Conservation (phyloP, 192 early-diverging fungal species). For the Polychytrium aggregatum region DNA sequence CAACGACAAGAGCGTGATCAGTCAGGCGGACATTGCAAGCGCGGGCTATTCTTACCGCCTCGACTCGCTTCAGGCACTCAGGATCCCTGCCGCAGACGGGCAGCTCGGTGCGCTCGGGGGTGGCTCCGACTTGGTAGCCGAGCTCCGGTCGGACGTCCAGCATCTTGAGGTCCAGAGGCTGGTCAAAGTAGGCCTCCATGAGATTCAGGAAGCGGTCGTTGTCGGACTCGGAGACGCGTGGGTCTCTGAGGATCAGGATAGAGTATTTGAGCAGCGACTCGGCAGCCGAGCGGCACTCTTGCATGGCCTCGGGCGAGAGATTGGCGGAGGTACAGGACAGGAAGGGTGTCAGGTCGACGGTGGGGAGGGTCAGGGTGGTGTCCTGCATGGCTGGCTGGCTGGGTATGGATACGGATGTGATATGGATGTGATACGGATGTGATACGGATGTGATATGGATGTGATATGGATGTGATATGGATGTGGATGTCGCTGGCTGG, state of each 20-base stretch:
- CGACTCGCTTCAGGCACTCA: slow-evolving; percentile 43
- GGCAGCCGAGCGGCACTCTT: too few species aligned
- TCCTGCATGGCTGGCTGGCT: too few species aligned
- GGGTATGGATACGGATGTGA: too few species aligned
- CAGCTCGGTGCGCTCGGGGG: slow-evolving; percentile 56
- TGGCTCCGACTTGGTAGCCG: slow-evolving; percentile 42
- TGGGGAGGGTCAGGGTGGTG: slow-evolving; percentile 16
- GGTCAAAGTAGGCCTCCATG: slow-evolving; percentile 61
- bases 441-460: too few species aligned
- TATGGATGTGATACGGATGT: too few species aligned
- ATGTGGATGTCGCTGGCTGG: too few species aligned
- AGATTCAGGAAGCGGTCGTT: slow-evolving; percentile 43
- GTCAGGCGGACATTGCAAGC: too few species aligned
- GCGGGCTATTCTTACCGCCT: slow-evolving; percentile 6
- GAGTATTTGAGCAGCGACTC: slow-evolving; percentile 51
- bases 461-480: too few species aligned
- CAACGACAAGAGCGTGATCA: too few species aligned
- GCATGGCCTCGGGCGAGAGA: too few species aligned
- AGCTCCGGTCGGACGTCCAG: slow-evolving; percentile 51
- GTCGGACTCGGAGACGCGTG: slow-evolving; percentile 44
- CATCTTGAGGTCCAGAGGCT: slow-evolving; percentile 47
- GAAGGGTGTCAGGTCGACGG: slow-evolving; percentile 48
- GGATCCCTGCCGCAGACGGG: slow-evolving; percentile 51
- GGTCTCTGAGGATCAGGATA: slow-evolving; percentile 51
- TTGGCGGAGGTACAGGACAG: too few species aligned